Conservation (phyloP, 345 rosid species). For the Eucalyptus caleyi region DNA sequence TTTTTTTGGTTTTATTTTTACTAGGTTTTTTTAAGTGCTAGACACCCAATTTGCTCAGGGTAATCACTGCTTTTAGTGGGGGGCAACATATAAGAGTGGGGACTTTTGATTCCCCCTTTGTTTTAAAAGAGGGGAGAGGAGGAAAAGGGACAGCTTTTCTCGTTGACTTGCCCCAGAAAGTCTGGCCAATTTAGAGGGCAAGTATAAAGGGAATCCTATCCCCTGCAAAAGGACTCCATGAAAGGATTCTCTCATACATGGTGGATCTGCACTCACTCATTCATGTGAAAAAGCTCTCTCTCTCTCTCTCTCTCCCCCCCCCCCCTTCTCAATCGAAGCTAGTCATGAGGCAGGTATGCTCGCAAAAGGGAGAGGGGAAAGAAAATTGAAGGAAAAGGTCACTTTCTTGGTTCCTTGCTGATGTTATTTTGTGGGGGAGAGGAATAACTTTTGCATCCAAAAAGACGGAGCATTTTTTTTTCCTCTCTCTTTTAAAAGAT, state of each 20-base stretch:
- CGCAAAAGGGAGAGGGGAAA: conserved; percentile 14
- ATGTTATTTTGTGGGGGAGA: conserved; percentile 18
- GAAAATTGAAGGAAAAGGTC: background rate
- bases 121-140: background rate
- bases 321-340: background rate
- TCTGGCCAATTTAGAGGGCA: conserved; percentile 30
- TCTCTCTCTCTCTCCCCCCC: background rate
- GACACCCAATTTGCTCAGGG: background rate
- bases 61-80: conserved; percentile 24
- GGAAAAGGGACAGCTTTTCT: conserved; percentile 26
- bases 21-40: background rate
- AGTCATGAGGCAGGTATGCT: conserved; percentile 11
- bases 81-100: conserved; percentile 12
- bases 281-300: background rate
- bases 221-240: conserved; percentile 2
- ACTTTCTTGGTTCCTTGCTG: conserved; percentile 18
- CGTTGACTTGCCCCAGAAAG: conserved; percentile 65
- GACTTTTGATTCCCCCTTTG: background rate
- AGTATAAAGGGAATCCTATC: conserved; percentile 35
- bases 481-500: conserved; percentile 4
- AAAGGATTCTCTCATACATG: conserved; percentile 9
- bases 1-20: background rate
- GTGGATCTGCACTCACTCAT: conserved; percentile 34
- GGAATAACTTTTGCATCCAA: conserved; percentile 31
- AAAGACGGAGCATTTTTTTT: conserved; percentile 31